Conservation (phyloP, 2,329 filamentous ascomycete species). For the Bipolaris victoriae region DNA sequence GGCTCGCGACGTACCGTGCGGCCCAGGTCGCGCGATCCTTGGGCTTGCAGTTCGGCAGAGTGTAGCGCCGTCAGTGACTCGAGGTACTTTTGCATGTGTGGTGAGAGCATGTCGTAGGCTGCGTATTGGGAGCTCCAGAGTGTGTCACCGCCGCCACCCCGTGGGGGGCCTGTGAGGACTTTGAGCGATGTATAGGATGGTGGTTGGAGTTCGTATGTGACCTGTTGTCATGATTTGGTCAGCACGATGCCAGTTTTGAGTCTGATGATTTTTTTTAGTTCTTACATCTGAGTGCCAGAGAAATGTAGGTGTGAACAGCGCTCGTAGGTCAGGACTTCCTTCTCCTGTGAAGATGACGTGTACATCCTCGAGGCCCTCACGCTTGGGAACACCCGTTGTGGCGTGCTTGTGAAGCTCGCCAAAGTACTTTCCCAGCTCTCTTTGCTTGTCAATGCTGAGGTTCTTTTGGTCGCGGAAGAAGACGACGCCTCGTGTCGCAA, state of each 20-base stretch:
- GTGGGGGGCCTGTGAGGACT: slow-evolving; percentile 60
- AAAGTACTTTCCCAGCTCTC: slow-evolving; percentile 60
- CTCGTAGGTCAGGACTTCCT: slow-evolving; percentile 59
- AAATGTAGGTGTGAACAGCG: slow-evolving; percentile 62
- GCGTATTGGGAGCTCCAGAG: slow-evolving; percentile 65
- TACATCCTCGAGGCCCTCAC: slow-evolving; percentile 60
- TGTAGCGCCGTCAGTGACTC: slow-evolving; percentile 63
- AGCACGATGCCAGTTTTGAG: too few species aligned
- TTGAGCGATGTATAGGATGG: slow-evolving; percentile 64
- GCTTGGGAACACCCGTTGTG: slow-evolving; percentile 59
- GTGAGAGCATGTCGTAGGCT: slow-evolving; percentile 63
- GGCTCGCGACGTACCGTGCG: slow-evolving; percentile 60
- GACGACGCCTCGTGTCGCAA: slow-evolving; percentile 62
- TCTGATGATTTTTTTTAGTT: too few species aligned
- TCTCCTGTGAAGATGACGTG: slow-evolving; percentile 63
- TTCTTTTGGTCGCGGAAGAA: slow-evolving; percentile 64
- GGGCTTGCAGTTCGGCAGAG: slow-evolving; percentile 61
- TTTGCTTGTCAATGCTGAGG: slow-evolving; percentile 60
- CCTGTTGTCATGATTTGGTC: slow-evolving; percentile 43
- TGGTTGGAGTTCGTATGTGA: slow-evolving; percentile 64
- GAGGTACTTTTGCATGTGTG: slow-evolving; percentile 64
- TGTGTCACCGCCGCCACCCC: slow-evolving; percentile 63
- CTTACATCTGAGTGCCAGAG: slow-evolving; percentile 62
- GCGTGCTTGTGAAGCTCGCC: slow-evolving; percentile 62
- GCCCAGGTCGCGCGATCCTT: slow-evolving; percentile 57